phyloP scores from a whole-genome alignment of 108 stramenopile genomes.

The Pseudonitzschia pungens region DNA sequence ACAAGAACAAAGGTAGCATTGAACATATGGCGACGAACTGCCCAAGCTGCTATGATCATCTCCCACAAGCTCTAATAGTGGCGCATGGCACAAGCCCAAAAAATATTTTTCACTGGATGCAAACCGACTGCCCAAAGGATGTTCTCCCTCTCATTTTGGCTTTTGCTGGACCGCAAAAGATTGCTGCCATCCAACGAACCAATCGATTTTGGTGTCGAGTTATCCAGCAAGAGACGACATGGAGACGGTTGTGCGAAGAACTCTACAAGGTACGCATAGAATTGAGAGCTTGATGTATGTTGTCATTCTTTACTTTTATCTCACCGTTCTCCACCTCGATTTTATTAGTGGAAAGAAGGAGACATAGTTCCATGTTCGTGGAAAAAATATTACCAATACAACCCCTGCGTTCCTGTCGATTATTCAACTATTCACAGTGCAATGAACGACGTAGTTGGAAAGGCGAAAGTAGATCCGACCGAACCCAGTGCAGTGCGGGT shows the following conservation, averaged over 20 bases:
- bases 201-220: slow-evolving; percentile 69
- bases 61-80: neutral
- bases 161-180: slow-evolving; percentile 69
- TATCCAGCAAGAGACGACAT: slow-evolving; percentile 61
- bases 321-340: neutral
- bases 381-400: slow-evolving; percentile 57
- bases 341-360: slow-evolving; percentile 65
- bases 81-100: neutral
- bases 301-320: neutral
- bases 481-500: slow-evolving; percentile 31
- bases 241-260: slow-evolving; percentile 75
- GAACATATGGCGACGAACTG: neutral
- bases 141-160: slow-evolving; percentile 66
- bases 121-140: slow-evolving; percentile 56
- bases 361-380: slow-evolving; percentile 61
- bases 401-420: slow-evolving; percentile 78
- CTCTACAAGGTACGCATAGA: slow-evolving; percentile 70
- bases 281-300: neutral
- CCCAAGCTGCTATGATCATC: neutral
- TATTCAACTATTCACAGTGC: slow-evolving; percentile 61
- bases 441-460: slow-evolving; percentile 26
- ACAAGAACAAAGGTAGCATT: neutral
- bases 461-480: neutral
- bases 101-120: slow-evolving; percentile 38
- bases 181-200: slow-evolving; percentile 36